These are phyloP conservation scores for Westerdykella aurantiaca DNA, from an alignment of 2,329 filamentous ascomycete species.

Conservation along the genomic window DNA sequence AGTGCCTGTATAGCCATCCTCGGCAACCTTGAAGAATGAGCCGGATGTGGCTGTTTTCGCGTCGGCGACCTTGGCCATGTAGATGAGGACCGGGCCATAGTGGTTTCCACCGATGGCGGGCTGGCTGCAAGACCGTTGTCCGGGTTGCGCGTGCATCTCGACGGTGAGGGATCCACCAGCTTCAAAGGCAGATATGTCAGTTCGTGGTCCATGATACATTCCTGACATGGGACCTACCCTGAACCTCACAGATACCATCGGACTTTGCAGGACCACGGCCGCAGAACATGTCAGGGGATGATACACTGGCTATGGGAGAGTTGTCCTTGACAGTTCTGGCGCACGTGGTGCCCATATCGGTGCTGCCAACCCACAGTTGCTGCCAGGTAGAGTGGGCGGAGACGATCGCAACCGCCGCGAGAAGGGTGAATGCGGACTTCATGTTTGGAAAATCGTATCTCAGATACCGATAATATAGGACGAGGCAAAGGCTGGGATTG, in stretches of 20 bases:
- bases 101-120: conserved; percentile 36
- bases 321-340: conserved; percentile 33
- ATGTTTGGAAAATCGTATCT: conserved; percentile 12
- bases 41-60: conserved; percentile 26
- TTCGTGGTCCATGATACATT: not conserved
- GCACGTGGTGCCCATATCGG: conserved; percentile 27
- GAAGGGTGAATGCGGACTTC: conserved; percentile 28
- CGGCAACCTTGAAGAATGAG: conserved; percentile 37
- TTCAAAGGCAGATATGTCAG: conserved; percentile 12
- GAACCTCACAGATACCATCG: conserved; percentile 28
- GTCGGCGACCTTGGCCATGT: conserved; percentile 36
- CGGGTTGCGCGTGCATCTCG: conserved; percentile 35
- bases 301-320: conserved; percentile 27
- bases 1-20: conserved; percentile 34
- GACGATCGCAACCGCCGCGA: conserved; percentile 29
- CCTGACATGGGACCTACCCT: conserved; percentile 16
- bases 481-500: not conserved
- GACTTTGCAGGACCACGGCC: conserved; percentile 25
- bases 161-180: conserved; percentile 32
- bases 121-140: conserved; percentile 25
- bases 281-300: conserved; percentile 33
- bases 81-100: conserved; percentile 34
- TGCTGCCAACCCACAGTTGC: conserved; percentile 32
- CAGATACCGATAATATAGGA: no score
- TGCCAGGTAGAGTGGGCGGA: conserved; percentile 38